These are phyloP conservation scores for Niveomyces coronatus DNA, from an alignment of 2,329 filamentous ascomycete genomes.

Conservation along the genomic window DNA sequence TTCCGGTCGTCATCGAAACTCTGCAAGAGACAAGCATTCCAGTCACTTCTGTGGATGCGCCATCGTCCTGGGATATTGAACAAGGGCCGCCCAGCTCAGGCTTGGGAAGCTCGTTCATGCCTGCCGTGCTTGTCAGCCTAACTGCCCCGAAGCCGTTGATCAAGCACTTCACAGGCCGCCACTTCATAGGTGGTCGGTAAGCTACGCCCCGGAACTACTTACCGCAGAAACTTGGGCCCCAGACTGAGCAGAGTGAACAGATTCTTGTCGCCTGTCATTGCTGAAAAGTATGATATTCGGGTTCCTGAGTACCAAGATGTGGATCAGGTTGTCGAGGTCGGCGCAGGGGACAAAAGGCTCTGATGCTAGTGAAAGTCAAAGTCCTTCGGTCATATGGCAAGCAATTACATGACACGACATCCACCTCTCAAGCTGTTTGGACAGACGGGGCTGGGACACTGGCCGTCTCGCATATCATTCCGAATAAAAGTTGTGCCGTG, in stretches of 20 bases:
- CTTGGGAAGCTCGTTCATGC: slow-evolving; percentile 70
- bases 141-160: slow-evolving; percentile 90
- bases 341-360: slow-evolving; percentile 39
- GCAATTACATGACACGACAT: slow-evolving; percentile 41
- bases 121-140: slow-evolving; percentile 70
- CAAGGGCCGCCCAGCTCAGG: slow-evolving; percentile 68
- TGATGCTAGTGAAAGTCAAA: slow-evolving; percentile 22
- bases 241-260: slow-evolving; percentile 28
- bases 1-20: slow-evolving; percentile 67
- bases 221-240: not conserved
- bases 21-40: slow-evolving; percentile 64
- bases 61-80: slow-evolving; percentile 92
- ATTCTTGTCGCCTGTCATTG: slow-evolving; percentile 69
- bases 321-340: slow-evolving; percentile 80
- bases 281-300: slow-evolving; percentile 77
- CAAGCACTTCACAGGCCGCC: slow-evolving; percentile 71
- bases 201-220: slow-evolving; percentile 15
- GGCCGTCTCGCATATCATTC: slow-evolving; percentile 40
- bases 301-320: slow-evolving; percentile 73
- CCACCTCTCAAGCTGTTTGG: slow-evolving; percentile 48
- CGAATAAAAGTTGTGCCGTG: slow-evolving; percentile 27
- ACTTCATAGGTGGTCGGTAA: slow-evolving; percentile 82
- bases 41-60: slow-evolving; percentile 83
- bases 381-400: slow-evolving; percentile 6
- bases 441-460: slow-evolving; percentile 49